Percentiles rank a stretch among this genome's conserved stretches.
Conservation (phyloP, 129 eudicot genomes). For the Smallanthus sonchifolius region DNA sequence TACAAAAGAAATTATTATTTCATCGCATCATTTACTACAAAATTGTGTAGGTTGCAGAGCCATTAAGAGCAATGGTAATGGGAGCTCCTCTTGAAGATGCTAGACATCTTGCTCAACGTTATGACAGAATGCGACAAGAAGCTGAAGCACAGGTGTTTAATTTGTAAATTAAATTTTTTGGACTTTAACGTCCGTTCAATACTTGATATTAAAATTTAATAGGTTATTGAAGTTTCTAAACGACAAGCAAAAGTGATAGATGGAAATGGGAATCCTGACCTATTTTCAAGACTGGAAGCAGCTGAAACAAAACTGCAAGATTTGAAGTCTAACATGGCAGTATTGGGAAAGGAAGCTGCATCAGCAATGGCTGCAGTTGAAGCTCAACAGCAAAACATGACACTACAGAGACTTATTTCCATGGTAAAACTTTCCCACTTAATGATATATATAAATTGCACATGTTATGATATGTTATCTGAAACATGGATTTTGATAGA, state of each 20-base stretch:
- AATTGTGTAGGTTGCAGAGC: constrained; percentile 80
- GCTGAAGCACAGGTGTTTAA: constrained; percentile 87
- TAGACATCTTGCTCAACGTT: constrained; percentile 93
- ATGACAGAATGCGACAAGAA: constrained; percentile 88
- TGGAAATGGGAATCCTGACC: constrained; percentile 56
- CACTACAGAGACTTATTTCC: constrained; percentile 77
- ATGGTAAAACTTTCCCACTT: constrained; percentile 46
- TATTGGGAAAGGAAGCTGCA: constrained; percentile 83
- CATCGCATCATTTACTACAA: not conserved
- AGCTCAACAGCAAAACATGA: constrained; percentile 88
- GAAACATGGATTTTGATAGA: constrained; percentile 37
- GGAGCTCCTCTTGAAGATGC: constrained; percentile 98
- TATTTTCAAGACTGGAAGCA: constrained; percentile 65
- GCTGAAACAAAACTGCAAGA: constrained; percentile 79
- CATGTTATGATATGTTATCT: constrained; percentile 11
- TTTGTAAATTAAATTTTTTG: not conserved
- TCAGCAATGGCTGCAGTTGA: constrained; percentile 98
- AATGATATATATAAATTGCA: not conserved
- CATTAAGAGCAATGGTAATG: constrained; percentile 89
- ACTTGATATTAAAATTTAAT: constrained; percentile 21
- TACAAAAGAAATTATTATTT: not conserved
- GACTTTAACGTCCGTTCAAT: not conserved
- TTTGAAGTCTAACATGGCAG: constrained; percentile 76
- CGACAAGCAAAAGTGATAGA: constrained; percentile 83
- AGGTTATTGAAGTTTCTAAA: constrained; percentile 90